These are phyloP conservation scores for Barbatosphaeria neglecta DNA, from an alignment of 495 filamentous ascomycete genomes.

Conservation along the genomic window DNA sequence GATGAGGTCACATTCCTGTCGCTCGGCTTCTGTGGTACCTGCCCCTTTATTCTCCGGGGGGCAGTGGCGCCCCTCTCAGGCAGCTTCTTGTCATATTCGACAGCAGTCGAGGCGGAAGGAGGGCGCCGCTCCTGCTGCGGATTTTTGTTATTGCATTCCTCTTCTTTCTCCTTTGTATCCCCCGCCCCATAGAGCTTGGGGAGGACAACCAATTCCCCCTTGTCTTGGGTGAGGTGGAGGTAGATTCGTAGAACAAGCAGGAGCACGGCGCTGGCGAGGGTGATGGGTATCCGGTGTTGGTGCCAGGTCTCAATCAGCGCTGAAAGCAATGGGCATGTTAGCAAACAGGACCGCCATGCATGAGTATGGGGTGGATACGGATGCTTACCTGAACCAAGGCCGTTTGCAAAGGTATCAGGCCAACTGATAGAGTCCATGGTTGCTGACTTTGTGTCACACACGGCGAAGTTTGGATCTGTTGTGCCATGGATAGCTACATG, in stretches of 20 bases:
- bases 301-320: constrained; percentile 46
- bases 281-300: constrained; percentile 36
- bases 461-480: too few relatives aligned
- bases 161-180: constrained; percentile 3
- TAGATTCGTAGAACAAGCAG: constrained; percentile 27
- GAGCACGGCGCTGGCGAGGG: constrained; percentile 27
- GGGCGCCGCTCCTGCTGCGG: neutral
- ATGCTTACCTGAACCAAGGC: neutral
- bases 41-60: constrained; percentile 40
- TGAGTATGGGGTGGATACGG: neutral
- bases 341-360: too few relatives aligned
- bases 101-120: neutral
- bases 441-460: neutral
- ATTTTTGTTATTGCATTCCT: constrained; percentile 3
- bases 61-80: constrained; percentile 5
- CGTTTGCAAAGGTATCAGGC: neutral
- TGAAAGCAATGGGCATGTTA: too few relatives aligned
- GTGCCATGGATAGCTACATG: too few relatives aligned
- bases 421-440: neutral
- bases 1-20: constrained; percentile 5
- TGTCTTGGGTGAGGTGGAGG: constrained; percentile 21
- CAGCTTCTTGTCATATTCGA: constrained; percentile 6
- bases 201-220: constrained; percentile 9
- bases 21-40: constrained; percentile 19
- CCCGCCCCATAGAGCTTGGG: constrained; percentile 13